phyloP scores from a whole-genome alignment of 192 early-diverging fungal species.

The Powellomyces hirtus region DNA sequence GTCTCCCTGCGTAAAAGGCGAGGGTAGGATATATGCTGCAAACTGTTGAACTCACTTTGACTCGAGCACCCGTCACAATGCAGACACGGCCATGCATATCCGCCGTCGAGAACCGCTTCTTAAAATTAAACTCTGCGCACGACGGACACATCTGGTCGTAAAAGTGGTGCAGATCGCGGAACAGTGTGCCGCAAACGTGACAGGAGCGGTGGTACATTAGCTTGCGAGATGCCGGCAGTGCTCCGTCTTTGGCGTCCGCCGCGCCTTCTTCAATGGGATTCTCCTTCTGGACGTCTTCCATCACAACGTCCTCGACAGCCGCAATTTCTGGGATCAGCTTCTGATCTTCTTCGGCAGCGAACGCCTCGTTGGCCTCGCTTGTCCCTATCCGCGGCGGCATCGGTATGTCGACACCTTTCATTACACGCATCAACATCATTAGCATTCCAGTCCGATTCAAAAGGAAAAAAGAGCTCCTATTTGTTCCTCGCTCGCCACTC shows the following conservation, averaged over 20 bases:
- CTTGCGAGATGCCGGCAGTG: constrained; percentile 5
- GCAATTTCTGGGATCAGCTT: constrained; percentile 7
- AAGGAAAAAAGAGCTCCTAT: not conserved
- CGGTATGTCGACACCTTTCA: constrained; percentile 27
- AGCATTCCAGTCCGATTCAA: not conserved
- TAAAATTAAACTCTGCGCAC: constrained; percentile 52
- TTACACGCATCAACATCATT: not conserved
- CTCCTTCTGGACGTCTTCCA: not conserved
- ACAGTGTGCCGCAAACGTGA: constrained; percentile 45
- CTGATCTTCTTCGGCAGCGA: constrained; percentile 35
- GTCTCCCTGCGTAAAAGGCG: constrained; percentile 6
- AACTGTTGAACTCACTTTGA: constrained; percentile 36
- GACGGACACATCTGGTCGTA: constrained; percentile 54
- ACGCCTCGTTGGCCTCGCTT: constrained; percentile 29
- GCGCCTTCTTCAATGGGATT: not conserved
- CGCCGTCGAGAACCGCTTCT: constrained; percentile 42
- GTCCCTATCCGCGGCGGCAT: constrained; percentile 35
- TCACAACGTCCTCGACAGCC: not conserved
- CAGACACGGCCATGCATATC: constrained; percentile 52
- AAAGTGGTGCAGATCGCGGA: constrained; percentile 46
- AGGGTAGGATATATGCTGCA: not conserved
- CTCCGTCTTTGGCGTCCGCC: not conserved
- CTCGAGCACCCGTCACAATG: constrained; percentile 55
- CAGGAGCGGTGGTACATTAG: constrained; percentile 48
- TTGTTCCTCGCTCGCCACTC: not conserved